phyloP scores from a whole-genome alignment of 768 basidiomycete species.

The Lentinula edodes region DNA sequence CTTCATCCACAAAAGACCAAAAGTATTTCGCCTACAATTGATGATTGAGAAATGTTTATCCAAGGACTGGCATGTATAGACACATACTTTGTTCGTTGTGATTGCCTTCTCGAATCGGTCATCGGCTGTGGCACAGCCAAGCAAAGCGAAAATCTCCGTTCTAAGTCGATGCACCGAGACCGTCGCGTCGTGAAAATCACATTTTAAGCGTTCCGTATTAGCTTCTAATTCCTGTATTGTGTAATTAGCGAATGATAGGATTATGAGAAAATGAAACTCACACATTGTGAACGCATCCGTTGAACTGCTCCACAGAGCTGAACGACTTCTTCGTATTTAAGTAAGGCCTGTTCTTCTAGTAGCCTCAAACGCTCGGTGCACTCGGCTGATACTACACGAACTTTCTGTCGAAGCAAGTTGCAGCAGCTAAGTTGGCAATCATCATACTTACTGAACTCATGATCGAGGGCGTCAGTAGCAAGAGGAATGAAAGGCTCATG shows the following conservation, averaged over 20 bases:
- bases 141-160: not conserved
- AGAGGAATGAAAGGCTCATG: too few species aligned
- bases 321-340: not conserved
- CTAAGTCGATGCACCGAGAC: not conserved
- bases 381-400: not conserved
- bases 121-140: not conserved
- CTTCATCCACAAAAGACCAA: too few species aligned
- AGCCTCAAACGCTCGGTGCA: not conserved
- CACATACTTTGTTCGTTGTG: not conserved
- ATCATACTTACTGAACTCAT: not conserved
- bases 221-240: too few species aligned
- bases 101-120: not conserved
- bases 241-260: not conserved
- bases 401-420: not conserved
- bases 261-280: not conserved
- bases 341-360: not conserved
- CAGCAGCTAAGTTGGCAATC: not conserved
- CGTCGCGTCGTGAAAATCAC: not conserved
- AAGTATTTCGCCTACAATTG: too few species aligned
- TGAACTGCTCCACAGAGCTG: not conserved
- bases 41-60: too few species aligned
- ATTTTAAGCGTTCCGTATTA: not conserved
- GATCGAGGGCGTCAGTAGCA: too few species aligned
- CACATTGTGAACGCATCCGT: not conserved
- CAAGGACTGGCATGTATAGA: too few species aligned